Conservation (phyloP, 345 rosid species). For the Citrus cavaleriei region DNA sequence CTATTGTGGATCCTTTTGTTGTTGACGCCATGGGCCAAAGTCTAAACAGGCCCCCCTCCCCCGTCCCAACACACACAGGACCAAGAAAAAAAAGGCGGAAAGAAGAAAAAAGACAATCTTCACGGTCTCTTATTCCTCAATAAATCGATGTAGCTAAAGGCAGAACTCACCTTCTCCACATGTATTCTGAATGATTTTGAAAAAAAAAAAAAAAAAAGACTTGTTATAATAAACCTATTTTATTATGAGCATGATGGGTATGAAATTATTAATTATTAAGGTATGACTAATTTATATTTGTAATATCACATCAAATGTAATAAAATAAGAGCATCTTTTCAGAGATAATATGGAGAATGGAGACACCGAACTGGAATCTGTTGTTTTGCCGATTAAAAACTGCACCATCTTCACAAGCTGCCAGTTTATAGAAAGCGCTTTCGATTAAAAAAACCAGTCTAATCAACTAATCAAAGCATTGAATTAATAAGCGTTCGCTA, state of each 20-base stretch:
- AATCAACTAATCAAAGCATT: background rate
- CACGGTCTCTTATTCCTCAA: background rate
- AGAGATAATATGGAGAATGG: background rate
- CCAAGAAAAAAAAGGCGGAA: too few relatives aligned
- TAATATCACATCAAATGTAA: background rate
- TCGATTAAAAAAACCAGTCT: background rate
- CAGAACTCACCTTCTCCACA: background rate
- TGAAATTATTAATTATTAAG: too few relatives aligned
- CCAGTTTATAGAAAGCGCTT: background rate
- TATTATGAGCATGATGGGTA: too few relatives aligned
- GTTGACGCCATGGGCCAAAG: conserved; percentile 20
- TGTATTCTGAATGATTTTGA: too few relatives aligned
- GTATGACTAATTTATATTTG: too few relatives aligned
- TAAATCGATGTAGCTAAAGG: background rate
- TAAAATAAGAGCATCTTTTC: too few relatives aligned
- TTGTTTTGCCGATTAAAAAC: background rate
- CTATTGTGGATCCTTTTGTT: conserved; percentile 19
- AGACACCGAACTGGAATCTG: background rate
- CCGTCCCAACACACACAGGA: background rate
- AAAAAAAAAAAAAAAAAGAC: background rate
- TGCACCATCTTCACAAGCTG: background rate
- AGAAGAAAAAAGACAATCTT: too few relatives aligned
- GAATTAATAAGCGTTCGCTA: background rate
- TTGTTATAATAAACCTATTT: too few relatives aligned
- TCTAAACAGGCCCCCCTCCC: background rate